Evolutionary conservation across 2,329 filamentous ascomycete genomes (phyloP).

Genomic region (Penicillium sclerotiorum): DNA sequence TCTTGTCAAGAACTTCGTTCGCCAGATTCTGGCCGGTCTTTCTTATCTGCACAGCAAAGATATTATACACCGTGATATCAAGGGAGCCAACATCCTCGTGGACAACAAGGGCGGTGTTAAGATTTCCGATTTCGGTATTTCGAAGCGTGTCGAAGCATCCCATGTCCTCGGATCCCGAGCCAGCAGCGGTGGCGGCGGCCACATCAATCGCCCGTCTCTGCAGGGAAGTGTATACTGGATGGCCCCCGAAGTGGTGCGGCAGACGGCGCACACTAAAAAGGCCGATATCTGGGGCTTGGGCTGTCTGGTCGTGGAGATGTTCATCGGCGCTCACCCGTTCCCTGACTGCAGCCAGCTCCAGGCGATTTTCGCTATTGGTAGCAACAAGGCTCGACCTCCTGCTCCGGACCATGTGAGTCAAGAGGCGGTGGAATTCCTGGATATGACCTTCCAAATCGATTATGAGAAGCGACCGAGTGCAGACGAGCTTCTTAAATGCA

Average conservation of each 20-base stretch:
- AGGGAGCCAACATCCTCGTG: conserved; percentile 96
- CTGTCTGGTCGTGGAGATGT: conserved; percentile 98
- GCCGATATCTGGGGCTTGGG: conserved; percentile 98
- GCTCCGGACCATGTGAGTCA: conserved; percentile 84
- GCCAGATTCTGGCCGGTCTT: conserved; percentile 89
- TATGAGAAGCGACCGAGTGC: conserved; percentile 89
- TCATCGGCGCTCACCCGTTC: conserved; percentile 94
- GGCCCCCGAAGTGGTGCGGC: conserved; percentile 97
- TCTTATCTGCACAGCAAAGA: conserved; percentile 92
- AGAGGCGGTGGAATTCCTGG: conserved; percentile 81
- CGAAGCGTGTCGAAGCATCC: conserved; percentile 92
- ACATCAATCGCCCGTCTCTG: conserved; percentile 68
- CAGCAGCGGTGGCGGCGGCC: conserved; percentile 39
- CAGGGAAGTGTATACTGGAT: conserved; percentile 99
- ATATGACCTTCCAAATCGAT: conserved; percentile 92
- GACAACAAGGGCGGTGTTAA: conserved; percentile 99
- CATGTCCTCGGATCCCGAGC: conserved; percentile 66
- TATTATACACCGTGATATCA: conserved; percentile 98
- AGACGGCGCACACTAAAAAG: conserved; percentile 96
- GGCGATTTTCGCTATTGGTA: conserved; percentile 98
- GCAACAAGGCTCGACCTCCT: conserved; percentile 80
- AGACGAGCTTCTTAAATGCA: conserved; percentile 82
- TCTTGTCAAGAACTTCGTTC: conserved; percentile 92
- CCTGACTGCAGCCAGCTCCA: conserved; percentile 96
- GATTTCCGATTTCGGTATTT: conserved; percentile 98